These are phyloP conservation scores for Flaveria brownii DNA, from an alignment of 129 eudicot species.

Conservation along the genomic window DNA sequence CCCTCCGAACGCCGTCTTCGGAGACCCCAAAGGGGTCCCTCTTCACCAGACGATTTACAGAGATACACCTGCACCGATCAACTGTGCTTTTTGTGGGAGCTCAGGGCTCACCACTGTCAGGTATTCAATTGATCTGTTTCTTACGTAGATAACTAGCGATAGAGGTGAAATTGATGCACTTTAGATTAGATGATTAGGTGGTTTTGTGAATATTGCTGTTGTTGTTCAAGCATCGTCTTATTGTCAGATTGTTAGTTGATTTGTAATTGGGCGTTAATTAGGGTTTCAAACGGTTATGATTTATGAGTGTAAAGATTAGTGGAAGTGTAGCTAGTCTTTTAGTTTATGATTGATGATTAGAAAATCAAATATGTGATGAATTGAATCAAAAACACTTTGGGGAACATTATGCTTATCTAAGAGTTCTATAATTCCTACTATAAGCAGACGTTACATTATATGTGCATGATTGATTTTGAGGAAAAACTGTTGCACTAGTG, in stretches of 20 bases:
- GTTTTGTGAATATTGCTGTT: background rate
- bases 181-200: background rate
- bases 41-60: conserved; percentile 83
- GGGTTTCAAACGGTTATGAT: background rate
- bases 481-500: too few relatives aligned
- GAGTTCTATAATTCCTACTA: background rate
- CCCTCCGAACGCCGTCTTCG: conserved; percentile 74
- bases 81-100: conserved; percentile 64
- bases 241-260: background rate
- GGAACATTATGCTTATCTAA: conserved; percentile 1
- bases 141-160: background rate
- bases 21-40: conserved; percentile 88
- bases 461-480: too few relatives aligned
- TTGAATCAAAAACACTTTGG: background rate
- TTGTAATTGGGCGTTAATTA: background rate
- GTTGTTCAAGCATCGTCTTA: background rate
- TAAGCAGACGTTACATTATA: background rate
- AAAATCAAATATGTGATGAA: background rate
- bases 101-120: conserved; percentile 72
- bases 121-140: conserved; percentile 29
- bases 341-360: background rate
- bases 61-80: conserved; percentile 92
- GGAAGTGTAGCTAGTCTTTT: background rate
- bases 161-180: background rate
- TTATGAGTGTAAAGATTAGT: too few relatives aligned